These are phyloP conservation scores for Fusarium sp. DNA, from an alignment of 2,329 filamentous ascomycete genomes.

Conservation along the genomic window DNA sequence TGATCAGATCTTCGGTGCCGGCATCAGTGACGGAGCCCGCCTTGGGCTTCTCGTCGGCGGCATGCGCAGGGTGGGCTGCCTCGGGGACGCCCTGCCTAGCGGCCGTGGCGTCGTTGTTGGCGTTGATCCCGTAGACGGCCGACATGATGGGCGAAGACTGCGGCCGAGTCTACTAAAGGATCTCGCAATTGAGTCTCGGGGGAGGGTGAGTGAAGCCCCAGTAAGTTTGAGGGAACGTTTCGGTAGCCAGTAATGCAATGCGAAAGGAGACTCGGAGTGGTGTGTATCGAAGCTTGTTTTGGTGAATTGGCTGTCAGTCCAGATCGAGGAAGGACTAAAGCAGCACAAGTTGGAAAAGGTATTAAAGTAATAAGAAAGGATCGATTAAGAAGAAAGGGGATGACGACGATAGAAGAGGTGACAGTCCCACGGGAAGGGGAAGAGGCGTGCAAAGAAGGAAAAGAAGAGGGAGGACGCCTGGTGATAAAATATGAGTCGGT, in stretches of 20 bases:
- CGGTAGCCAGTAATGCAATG: constrained; percentile 5
- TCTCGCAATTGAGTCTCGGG: constrained; percentile 33
- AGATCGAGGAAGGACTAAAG: background rate
- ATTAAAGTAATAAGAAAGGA: constrained; percentile 39
- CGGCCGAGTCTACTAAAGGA: constrained; percentile 17
- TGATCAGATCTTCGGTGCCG: constrained; percentile 38
- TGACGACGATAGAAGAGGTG: constrained; percentile 10
- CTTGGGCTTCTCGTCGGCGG: constrained; percentile 44
- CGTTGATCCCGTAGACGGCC: constrained; percentile 44
- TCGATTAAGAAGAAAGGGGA: constrained; percentile 32
- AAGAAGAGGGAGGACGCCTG: constrained; percentile 26
- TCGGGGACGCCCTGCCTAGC: constrained; percentile 56
- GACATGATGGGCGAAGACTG: constrained; percentile 38
- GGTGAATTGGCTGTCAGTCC: constrained; percentile 8
- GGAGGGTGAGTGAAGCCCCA: constrained; percentile 10
- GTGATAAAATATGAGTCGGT: constrained; percentile 27
- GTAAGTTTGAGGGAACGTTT: background rate
- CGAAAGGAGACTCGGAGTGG: background rate
- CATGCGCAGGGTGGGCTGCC: constrained; percentile 36
- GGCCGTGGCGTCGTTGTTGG: constrained; percentile 63
- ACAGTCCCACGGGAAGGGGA: constrained; percentile 1
- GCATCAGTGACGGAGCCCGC: constrained; percentile 54
- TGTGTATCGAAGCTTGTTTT: background rate
- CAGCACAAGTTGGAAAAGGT: constrained; percentile 10
- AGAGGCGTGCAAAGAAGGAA: constrained; percentile 12